Percentiles rank a stretch among this genome's conserved stretches.
Evolutionary conservation across 2,329 filamentous ascomycete species (phyloP).

Genomic region (Aspergillus pseudoterreus): DNA sequence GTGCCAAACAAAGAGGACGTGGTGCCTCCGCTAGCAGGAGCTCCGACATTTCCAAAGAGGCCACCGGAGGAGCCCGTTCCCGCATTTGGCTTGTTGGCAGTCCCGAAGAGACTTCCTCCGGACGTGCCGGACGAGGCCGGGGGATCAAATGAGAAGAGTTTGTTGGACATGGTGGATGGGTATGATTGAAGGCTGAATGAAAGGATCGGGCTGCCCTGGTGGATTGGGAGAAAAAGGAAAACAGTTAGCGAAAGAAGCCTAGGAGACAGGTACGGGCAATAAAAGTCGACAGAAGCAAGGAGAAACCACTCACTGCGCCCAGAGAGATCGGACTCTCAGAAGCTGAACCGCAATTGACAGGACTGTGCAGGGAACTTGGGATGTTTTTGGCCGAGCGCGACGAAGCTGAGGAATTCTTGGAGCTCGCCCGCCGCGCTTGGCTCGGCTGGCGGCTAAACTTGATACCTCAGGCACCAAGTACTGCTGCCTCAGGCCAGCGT

Average conservation of each 20-base stretch:
- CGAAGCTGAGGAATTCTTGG: conserved; percentile 4
- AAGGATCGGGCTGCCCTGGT: conserved; percentile 22
- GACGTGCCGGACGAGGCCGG: conserved; percentile 34
- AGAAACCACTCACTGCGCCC: conserved; percentile 22
- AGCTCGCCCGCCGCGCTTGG: conserved; percentile 13
- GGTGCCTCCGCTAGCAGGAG: conserved; percentile 29
- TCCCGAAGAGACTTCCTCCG: conserved; percentile 31
- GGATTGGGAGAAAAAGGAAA: conserved; percentile 4
- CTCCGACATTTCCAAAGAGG: conserved; percentile 42
- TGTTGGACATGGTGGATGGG: conserved; percentile 28
- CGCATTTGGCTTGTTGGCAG: conserved; percentile 26
- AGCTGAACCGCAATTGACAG: conserved; percentile 4
- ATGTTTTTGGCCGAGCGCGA: not conserved
- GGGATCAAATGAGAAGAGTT: conserved; percentile 34
- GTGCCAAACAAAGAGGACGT: conserved; percentile 34
- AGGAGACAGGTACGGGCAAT: conserved; percentile 5
- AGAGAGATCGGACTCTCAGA: conserved; percentile 4
- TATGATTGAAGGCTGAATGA: conserved; percentile 16
- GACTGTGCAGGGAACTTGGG: conserved; percentile 2
- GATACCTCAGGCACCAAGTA: conserved; percentile 14
- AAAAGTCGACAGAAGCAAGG: not conserved
- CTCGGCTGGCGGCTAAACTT: conserved; percentile 12
- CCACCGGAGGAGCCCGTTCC: conserved; percentile 20
- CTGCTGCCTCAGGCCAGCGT: conserved; percentile 23
- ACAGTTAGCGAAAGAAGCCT: conserved; percentile 2